Conservation (phyloP, 106 monocot genomes). For the Dactylorhiza incarnata region DNA sequence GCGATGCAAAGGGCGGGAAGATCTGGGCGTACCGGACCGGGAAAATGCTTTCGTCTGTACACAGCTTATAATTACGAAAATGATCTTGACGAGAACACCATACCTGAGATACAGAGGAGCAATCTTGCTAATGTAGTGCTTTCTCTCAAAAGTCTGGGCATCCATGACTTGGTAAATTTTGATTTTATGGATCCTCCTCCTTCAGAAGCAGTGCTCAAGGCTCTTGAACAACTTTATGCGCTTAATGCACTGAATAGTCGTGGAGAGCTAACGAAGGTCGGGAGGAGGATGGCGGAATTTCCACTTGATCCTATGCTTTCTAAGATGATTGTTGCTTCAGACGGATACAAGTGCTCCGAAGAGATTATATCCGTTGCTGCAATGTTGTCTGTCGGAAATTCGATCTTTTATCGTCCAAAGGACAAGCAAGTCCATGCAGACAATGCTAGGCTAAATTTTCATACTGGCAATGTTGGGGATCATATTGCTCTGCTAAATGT, state of each 20-base stretch:
- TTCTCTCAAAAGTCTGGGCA: constrained; percentile 81
- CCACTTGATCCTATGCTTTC: constrained; percentile 96
- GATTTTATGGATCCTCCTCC: constrained; percentile 98
- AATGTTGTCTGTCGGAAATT: constrained; percentile 88
- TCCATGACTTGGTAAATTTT: constrained; percentile 81
- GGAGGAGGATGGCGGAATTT: constrained; percentile 92
- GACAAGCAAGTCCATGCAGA: constrained; percentile 95
- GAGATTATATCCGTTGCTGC: constrained; percentile 72
- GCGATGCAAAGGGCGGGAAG: constrained; percentile 96
- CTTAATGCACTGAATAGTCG: constrained; percentile 72
- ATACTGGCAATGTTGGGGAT: constrained; percentile 91
- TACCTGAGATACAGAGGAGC: constrained; percentile 88
- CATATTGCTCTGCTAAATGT: constrained; percentile 90
- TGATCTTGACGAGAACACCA: constrained; percentile 85
- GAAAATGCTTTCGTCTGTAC: constrained; percentile 86
- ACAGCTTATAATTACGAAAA: constrained; percentile 85
- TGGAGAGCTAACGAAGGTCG: constrained; percentile 85
- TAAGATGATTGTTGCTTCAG: constrained; percentile 94
- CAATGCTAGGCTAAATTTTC: constrained; percentile 86
- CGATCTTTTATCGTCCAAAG: constrained; percentile 92
- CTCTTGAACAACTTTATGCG: constrained; percentile 81
- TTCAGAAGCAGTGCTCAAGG: constrained; percentile 77
- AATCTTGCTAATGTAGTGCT: constrained; percentile 95
- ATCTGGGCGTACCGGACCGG: constrained; percentile 92
- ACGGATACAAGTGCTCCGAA: constrained; percentile 81